These are phyloP conservation scores for Arthrobotrys entomopaga DNA, from an alignment of 2,329 filamentous ascomycete genomes.

Conservation along the genomic window DNA sequence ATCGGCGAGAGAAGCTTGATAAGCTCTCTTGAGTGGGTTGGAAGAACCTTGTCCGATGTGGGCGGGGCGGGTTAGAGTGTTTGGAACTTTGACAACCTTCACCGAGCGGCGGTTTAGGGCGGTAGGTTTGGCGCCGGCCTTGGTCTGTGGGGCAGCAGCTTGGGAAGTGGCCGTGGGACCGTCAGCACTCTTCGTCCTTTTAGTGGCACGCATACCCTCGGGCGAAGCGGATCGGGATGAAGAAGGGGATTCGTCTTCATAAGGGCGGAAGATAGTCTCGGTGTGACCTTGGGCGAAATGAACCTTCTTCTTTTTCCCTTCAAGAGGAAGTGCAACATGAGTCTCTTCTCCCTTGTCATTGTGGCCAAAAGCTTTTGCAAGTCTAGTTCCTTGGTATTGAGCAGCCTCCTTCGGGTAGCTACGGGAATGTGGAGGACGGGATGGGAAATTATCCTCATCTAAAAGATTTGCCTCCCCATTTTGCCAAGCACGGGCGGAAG, in stretches of 20 bases:
- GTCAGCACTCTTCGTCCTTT: constrained; percentile 19
- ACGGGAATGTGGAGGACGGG: background rate
- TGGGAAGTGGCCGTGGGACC: background rate
- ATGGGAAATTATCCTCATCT: constrained; percentile 52
- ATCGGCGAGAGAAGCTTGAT: constrained; percentile 39
- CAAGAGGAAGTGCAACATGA: background rate
- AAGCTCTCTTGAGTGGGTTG: constrained; percentile 28
- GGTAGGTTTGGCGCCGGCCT: background rate
- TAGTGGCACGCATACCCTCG: constrained; percentile 14
- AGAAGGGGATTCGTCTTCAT: constrained; percentile 11
- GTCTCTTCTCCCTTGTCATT: background rate
- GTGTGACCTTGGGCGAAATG: constrained; percentile 34
- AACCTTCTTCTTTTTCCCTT: constrained; percentile 40
- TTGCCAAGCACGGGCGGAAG: constrained; percentile 26
- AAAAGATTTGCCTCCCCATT: constrained; percentile 35
- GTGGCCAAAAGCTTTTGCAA: constrained; percentile 22
- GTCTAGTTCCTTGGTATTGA: constrained; percentile 22
- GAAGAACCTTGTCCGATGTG: constrained; percentile 28
- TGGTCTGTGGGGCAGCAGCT: constrained; percentile 10
- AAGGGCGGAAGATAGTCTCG: constrained; percentile 18
- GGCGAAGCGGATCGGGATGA: constrained; percentile 23
- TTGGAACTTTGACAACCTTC: background rate
- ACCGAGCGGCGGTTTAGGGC: background rate
- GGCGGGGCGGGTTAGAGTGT: constrained; percentile 30
- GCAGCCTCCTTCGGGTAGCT: constrained; percentile 7